phyloP scores from a whole-genome alignment of 768 basidiomycete genomes.

The Tylopilus cervinicoccineus region DNA sequence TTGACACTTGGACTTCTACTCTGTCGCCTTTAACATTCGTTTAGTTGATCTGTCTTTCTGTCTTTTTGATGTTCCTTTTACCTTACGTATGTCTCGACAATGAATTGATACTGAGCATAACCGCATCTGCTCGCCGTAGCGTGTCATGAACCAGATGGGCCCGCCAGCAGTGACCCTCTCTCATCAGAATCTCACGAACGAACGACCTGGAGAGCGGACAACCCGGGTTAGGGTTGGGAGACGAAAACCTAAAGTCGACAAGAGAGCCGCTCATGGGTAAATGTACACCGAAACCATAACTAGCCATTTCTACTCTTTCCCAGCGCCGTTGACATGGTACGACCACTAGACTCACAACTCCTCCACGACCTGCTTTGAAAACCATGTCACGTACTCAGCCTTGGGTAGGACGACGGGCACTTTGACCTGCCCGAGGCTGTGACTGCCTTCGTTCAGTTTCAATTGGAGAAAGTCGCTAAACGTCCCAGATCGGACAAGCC shows the following conservation, averaged over 20 bases:
- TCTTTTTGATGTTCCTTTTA: slow-evolving; percentile 12
- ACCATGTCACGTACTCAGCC: slow-evolving; percentile 7
- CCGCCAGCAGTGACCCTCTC: too few relatives aligned
- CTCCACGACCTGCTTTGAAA: slow-evolving; percentile 13
- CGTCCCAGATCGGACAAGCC: slow-evolving; percentile 19
- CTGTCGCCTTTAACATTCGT: slow-evolving; percentile 20
- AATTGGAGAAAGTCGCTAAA: slow-evolving; percentile 19
- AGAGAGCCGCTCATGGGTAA: too few relatives aligned
- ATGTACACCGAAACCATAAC: too few relatives aligned
- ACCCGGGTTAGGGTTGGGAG: too few relatives aligned
- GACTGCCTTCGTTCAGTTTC: slow-evolving; percentile 11
- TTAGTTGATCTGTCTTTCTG: slow-evolving; percentile 16
- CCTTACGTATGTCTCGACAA: slow-evolving; percentile 12
- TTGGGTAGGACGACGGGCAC: slow-evolving; percentile 21
- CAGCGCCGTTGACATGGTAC: too few relatives aligned
- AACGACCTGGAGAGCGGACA: too few relatives aligned
- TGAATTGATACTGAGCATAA: slow-evolving; percentile 7
- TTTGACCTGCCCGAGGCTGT: slow-evolving; percentile 15
- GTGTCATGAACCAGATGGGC: too few relatives aligned
- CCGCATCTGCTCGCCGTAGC: too few relatives aligned
- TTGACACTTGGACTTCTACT: slow-evolving; percentile 2
- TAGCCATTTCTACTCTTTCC: too few relatives aligned
- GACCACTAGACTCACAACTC: slow-evolving; percentile 15
- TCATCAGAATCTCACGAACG: too few relatives aligned
- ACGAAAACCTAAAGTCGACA: too few relatives aligned